Conservation (phyloP, 495 filamentous ascomycete genomes). For the Lophiotrema nucula region DNA sequence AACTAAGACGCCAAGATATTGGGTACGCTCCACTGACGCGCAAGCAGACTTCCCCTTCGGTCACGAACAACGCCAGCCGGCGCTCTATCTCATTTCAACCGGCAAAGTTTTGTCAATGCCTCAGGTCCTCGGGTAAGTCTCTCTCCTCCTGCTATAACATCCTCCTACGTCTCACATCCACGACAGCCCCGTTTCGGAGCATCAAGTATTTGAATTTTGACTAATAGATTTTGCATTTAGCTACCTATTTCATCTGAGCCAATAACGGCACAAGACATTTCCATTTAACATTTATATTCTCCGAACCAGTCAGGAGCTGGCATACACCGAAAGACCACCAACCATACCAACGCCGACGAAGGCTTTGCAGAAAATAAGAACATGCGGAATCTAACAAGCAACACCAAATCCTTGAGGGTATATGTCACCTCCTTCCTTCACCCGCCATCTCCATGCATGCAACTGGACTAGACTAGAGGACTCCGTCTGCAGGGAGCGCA, state of each 20-base stretch:
- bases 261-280: background rate
- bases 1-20: too few relatives aligned
- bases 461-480: background rate
- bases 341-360: background rate
- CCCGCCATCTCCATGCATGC: background rate
- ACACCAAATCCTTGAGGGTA: conserved; percentile 2
- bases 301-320: conserved; percentile 30
- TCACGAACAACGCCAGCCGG: too few relatives aligned
- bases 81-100: too few relatives aligned
- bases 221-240: too few relatives aligned
- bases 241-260: background rate
- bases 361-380: conserved; percentile 1
- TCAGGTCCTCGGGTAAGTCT: too few relatives aligned
- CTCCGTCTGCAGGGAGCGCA: background rate
- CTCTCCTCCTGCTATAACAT: too few relatives aligned
- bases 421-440: background rate
- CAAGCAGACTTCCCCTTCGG: too few relatives aligned
- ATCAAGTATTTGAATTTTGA: too few relatives aligned
- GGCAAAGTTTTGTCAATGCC: too few relatives aligned
- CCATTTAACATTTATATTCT: background rate
- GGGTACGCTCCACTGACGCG: too few relatives aligned
- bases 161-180: too few relatives aligned
- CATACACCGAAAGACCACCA: background rate
- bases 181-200: too few relatives aligned
- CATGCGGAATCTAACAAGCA: background rate